Evolutionary conservation across 108 stramenopile genomes (phyloP).

Genomic region (Chaetoceros muelleri): DNA sequence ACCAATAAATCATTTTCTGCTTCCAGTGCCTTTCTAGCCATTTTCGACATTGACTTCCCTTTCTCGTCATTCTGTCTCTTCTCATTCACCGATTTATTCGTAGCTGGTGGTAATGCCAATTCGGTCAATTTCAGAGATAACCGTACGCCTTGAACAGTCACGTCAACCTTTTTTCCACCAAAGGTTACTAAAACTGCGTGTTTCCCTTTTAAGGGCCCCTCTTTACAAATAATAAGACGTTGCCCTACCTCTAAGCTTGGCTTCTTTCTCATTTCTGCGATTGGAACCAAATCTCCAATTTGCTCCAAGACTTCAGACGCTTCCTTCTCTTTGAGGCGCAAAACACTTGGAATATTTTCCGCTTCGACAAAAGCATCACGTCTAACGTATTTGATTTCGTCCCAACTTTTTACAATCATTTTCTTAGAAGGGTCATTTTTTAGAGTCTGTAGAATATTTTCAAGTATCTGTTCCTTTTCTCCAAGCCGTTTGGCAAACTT

Average conservation of each 20-base stretch:
- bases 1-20: constrained; percentile 16
- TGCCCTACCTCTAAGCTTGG: constrained; percentile 45
- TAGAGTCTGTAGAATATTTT: constrained; percentile 69
- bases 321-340: constrained; percentile 29
- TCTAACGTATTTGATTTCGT: constrained; percentile 74
- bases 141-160: constrained; percentile 42
- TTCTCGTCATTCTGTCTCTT: background rate
- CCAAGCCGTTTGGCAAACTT: constrained; percentile 78
- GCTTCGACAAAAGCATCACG: constrained; percentile 67
- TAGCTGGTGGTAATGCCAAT: constrained; percentile 33
- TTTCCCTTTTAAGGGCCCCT: constrained; percentile 51
- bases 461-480: constrained; percentile 81
- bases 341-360: constrained; percentile 53
- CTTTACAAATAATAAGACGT: constrained; percentile 57
- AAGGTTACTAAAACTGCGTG: constrained; percentile 37
- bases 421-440: constrained; percentile 70
- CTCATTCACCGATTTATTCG: background rate
- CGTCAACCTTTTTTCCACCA: constrained; percentile 47
- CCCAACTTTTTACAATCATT: constrained; percentile 80
- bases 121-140: constrained; percentile 53
- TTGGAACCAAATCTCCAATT: constrained; percentile 56
- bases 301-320: constrained; percentile 16
- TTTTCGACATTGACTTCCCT: constrained; percentile 26
- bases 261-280: constrained; percentile 48
- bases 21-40: constrained; percentile 49